A percentile compares a stretch with the other conserved stretches of the same genome.
Evolutionary conservation across 2,329 filamentous ascomycete species (phyloP).

Genomic region (Helotiales sp.): DNA sequence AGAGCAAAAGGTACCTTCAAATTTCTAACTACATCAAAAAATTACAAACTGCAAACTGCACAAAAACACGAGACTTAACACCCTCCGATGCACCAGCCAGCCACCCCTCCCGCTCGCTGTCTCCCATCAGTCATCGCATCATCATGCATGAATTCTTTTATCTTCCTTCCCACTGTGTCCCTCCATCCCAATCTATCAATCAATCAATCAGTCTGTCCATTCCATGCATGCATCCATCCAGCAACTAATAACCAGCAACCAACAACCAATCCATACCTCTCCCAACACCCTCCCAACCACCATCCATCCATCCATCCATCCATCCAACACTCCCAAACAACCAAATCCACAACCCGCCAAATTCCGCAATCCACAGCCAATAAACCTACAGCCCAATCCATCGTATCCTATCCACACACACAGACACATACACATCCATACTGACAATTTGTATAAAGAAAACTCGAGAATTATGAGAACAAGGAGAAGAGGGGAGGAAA

Average conservation of each 20-base stretch:
- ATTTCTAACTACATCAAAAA: conserved; percentile 18
- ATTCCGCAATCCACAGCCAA: too few relatives aligned
- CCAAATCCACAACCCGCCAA: not conserved
- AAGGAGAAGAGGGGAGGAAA: conserved; percentile 9
- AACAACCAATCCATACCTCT: not conserved
- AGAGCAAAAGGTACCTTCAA: not conserved
- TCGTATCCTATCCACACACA: not conserved
- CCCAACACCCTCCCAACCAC: too few relatives aligned
- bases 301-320: too few relatives aligned
- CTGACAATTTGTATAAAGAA: conserved; percentile 6
- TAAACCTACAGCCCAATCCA: not conserved
- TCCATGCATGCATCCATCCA: not conserved
- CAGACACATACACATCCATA: conserved; percentile 3
- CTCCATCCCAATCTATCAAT: conserved; percentile 13
- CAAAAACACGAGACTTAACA: not conserved
- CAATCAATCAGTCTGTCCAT: not conserved
- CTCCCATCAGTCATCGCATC: conserved; percentile 19
- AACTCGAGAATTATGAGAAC: conserved; percentile 23
- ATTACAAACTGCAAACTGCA: not conserved
- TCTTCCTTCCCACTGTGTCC: conserved; percentile 13
- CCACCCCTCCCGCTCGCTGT: not conserved
- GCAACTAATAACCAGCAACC: not conserved
- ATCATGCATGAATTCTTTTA: conserved; percentile 7
- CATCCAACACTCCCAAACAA: not conserved
- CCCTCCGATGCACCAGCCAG: not conserved